A percentile compares a stretch with the other conserved stretches of the same genome.
Conservation (phyloP, 768 basidiomycete genomes). For the Cubamyces sp. region DNA sequence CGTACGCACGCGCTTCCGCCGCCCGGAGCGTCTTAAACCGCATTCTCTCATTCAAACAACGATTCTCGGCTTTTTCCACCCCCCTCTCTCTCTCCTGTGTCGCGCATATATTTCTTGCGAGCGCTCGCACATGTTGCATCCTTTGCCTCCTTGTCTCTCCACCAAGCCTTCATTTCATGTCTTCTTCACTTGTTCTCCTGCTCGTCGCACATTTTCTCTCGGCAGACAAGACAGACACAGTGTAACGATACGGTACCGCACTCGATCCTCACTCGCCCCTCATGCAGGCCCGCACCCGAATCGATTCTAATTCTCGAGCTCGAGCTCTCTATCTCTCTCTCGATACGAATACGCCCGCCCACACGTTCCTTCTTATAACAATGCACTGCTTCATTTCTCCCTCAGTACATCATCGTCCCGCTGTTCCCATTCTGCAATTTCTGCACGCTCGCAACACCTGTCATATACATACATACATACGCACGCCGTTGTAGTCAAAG, state of each 20-base stretch:
- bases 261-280: slow-evolving; percentile 6
- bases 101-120: no score
- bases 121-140: no score
- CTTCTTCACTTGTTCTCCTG: not conserved
- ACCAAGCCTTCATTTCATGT: no score
- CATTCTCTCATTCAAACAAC: not conserved
- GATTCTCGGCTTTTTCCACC: not conserved
- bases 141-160: no score
- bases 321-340: no score
- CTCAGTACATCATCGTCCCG: not conserved
- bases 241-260: slow-evolving; percentile 15
- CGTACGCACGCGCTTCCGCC: slow-evolving; percentile 10
- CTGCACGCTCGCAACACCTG: no score
- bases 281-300: not conserved
- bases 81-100: not conserved
- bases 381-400: not conserved
- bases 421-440: no score
- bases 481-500: not conserved
- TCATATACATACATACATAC: no score
- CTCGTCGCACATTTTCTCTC: not conserved
- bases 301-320: slow-evolving; percentile 9
- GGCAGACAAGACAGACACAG: not conserved
- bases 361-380: slow-evolving; percentile 11
- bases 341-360: slow-evolving; percentile 13
- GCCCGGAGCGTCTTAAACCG: not conserved